These are phyloP conservation scores for Geranomyces variabilis DNA, from an alignment of 192 early-diverging fungal species.

Conservation along the genomic window DNA sequence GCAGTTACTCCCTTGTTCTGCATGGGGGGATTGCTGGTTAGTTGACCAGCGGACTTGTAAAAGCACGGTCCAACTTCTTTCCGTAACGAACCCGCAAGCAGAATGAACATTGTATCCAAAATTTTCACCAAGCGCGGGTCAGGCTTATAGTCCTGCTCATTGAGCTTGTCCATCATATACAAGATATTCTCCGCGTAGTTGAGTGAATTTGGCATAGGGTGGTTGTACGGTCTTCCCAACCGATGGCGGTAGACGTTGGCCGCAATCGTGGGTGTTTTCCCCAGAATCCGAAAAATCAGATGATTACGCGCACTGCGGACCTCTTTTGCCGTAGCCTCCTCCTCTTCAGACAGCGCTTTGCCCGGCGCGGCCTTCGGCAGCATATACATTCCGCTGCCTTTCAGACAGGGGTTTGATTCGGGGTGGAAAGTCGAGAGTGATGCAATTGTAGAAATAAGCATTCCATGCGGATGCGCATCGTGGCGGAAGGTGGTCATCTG, in stretches of 20 bases:
- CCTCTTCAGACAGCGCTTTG: conserved; percentile 16
- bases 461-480: conserved; percentile 71
- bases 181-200: conserved; percentile 52
- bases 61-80: too few relatives aligned
- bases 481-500: conserved; percentile 64
- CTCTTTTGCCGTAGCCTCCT: conserved; percentile 27
- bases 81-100: conserved; percentile 48
- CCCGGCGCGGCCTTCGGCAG: conserved; percentile 39
- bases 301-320: conserved; percentile 47
- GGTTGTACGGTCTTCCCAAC: conserved; percentile 53
- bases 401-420: conserved; percentile 69
- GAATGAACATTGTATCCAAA: conserved; percentile 56
- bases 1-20: conserved; percentile 56
- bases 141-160: conserved; percentile 52
- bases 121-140: conserved; percentile 46
- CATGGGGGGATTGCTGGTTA: too few relatives aligned
- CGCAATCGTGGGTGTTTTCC: conserved; percentile 68
- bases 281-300: conserved; percentile 64
- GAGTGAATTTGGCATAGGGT: conserved; percentile 43
- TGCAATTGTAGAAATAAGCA: conserved; percentile 64
- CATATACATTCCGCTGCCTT: conserved; percentile 55
- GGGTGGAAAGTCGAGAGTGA: conserved; percentile 70
- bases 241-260: conserved; percentile 66
- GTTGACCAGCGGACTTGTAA: too few relatives aligned
- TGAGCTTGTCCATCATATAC: conserved; percentile 57